These are phyloP conservation scores for Monotropa hypopitys DNA, from an alignment of 179 eudicot species.

Conservation along the genomic window DNA sequence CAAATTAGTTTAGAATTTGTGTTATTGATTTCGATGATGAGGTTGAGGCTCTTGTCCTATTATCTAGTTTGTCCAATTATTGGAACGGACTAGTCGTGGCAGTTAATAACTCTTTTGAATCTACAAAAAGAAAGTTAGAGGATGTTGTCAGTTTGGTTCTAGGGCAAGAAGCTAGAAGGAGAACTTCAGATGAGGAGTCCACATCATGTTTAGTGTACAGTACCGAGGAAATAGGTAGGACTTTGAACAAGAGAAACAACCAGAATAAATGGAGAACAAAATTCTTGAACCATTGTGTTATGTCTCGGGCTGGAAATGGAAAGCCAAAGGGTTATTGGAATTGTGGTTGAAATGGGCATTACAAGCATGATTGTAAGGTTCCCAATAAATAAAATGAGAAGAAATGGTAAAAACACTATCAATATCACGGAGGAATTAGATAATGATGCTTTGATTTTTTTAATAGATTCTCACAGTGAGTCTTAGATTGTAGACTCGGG, in stretches of 20 bases:
- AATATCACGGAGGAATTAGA: background rate
- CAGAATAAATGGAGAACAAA: too few relatives aligned
- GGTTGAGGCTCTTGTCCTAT: slow-evolving; percentile 6
- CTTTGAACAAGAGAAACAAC: background rate
- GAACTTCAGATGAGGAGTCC: background rate
- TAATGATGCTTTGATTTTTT: background rate
- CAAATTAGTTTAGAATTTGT: background rate
- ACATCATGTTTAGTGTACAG: background rate
- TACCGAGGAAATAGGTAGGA: background rate
- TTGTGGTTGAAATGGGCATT: background rate
- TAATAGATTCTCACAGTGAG: background rate
- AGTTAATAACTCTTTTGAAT: background rate
- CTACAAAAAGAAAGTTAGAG: background rate
- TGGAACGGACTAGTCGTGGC: background rate
- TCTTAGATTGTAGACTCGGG: background rate
- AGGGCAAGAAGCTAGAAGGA: background rate
- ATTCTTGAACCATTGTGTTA: too few relatives aligned
- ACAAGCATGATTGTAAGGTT: background rate
- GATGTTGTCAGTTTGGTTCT: background rate
- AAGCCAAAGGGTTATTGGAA: background rate
- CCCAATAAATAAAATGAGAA: background rate
- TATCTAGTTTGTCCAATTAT: background rate
- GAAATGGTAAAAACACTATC: background rate
- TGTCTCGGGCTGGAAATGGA: too few relatives aligned
- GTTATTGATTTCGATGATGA: slow-evolving; percentile 5